Evolutionary conservation across 805 yeast species (phyloP), one percentile per base, ranked within the genome.

Genomic region (Zygotorulaspora danielsina): DNA sequence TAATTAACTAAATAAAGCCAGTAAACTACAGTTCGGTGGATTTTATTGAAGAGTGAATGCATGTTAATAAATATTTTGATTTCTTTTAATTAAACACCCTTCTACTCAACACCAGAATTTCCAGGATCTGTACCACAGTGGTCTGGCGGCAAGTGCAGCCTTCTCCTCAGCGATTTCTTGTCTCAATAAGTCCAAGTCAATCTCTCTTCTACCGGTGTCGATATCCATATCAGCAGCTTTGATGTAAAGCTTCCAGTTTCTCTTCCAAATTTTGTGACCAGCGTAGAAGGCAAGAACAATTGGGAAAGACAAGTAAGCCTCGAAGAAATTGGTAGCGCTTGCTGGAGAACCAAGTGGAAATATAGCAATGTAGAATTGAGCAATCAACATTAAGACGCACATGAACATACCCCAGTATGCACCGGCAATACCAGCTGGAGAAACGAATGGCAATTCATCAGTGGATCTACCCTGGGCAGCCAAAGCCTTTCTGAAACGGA

Each of bases 351-450:
- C 77, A 32, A 78, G 55, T 39, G 95, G 95, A 71, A 71, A 84
- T 29, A 83, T 65, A 5, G 93, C 89, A 42, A 81, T 71, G 86
- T 90, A 86, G 70, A 86, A 84, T 65, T 84, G 89, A 20, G 88
- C 85, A 41, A 75, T 66, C 44, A 87, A 67, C 46, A 85, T 79
- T 40, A 81, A 59, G 21, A 72, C 26, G 58, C 79, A 79, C 55
- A 87, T 63, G 18, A 63, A 42, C 12, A 75, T 54, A 39, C 93
- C 94, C 57, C 73, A 74, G 44, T 57, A 59, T 1, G 94, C 80
- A 34, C 94, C 94, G 50, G 58, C 65, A 20, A 79, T 62, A 50
- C 95, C 95, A 27, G 73, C 67, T 42, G 78, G 81, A 4, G 95
- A 73, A 32, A 67, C 70, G 64, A 76, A 86, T 0, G 81, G 71